Percentiles rank a stretch among this genome's conserved stretches.
Evolutionary conservation across 306 rosid species (phyloP).

Genomic region (Pyrus pyrifolia): DNA sequence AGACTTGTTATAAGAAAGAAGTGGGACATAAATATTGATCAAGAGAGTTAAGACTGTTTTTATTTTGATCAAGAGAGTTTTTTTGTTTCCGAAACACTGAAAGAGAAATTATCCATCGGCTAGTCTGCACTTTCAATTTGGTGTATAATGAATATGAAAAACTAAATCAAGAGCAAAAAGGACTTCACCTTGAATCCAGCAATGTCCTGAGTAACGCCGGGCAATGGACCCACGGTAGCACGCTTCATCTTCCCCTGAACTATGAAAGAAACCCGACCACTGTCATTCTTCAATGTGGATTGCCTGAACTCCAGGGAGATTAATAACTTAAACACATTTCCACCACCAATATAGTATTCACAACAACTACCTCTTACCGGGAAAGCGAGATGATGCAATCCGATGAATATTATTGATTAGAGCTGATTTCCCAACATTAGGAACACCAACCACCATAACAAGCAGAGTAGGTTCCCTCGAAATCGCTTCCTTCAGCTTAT

Average conservation of each 20-base stretch:
- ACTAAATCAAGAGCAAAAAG: not conserved
- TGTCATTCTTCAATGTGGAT: slow-evolving; percentile 13
- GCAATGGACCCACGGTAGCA: slow-evolving; percentile 85
- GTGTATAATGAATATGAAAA: not conserved
- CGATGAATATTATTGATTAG: slow-evolving; percentile 82
- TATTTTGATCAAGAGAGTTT: not conserved
- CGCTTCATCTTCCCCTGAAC: slow-evolving; percentile 82
- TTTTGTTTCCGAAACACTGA: not conserved
- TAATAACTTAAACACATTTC: not conserved
- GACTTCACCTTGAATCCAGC: slow-evolving; percentile 71
- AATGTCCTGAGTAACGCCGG: slow-evolving; percentile 94
- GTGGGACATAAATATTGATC: too few species aligned
- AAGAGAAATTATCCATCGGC: not conserved
- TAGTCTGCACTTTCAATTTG: not conserved
- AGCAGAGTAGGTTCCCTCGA: slow-evolving; percentile 77
- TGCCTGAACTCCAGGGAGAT: not conserved
- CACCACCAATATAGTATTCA: not conserved
- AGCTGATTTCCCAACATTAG: slow-evolving; percentile 88
- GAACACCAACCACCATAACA: slow-evolving; percentile 94
- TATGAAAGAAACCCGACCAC: slow-evolving; percentile 26
- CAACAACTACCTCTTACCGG: slow-evolving; percentile 33
- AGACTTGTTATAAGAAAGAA: not conserved
- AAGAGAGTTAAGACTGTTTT: too few species aligned
- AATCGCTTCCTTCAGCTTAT: slow-evolving; percentile 72
- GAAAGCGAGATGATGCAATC: slow-evolving; percentile 59